These are phyloP conservation scores for Fusarium keratoplasticum DNA, from an alignment of 2,329 filamentous ascomycete species.

Conservation along the genomic window DNA sequence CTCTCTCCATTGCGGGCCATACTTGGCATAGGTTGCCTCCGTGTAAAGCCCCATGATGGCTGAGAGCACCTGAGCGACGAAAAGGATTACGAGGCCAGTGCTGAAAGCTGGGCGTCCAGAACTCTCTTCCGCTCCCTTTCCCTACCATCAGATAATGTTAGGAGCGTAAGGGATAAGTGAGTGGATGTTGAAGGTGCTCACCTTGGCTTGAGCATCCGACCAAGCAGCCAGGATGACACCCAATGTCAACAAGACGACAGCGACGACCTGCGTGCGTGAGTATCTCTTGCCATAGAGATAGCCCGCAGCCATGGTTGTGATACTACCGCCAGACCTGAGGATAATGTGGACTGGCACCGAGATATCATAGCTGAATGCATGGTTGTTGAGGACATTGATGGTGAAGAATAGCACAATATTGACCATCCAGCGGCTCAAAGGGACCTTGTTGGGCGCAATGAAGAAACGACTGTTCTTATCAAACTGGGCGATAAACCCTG, in stretches of 20 bases:
- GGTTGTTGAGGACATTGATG: conserved; percentile 97
- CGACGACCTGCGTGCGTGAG: conserved; percentile 80
- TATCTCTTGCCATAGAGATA: conserved; percentile 88
- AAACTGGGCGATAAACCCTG: conserved; percentile 81
- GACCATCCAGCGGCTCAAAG: conserved; percentile 84
- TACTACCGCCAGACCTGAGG: conserved; percentile 91
- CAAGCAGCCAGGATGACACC: conserved; percentile 91
- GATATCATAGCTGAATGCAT: conserved; percentile 96
- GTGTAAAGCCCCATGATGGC: conserved; percentile 97
- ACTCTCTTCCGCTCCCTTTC: conserved; percentile 33
- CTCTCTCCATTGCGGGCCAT: conserved; percentile 93
- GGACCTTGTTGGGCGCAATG: conserved; percentile 81
- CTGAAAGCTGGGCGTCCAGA: conserved; percentile 49
- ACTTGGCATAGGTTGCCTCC: conserved; percentile 86
- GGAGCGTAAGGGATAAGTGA: not conserved
- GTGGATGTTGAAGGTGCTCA: conserved; percentile 49
- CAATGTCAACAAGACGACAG: conserved; percentile 84
- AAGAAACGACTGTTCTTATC: conserved; percentile 77
- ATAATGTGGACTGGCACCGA: conserved; percentile 98
- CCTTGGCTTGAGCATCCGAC: conserved; percentile 89
- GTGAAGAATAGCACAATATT: conserved; percentile 92
- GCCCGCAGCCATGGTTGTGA: conserved; percentile 94
- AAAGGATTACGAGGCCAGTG: conserved; percentile 83
- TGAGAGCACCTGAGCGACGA: conserved; percentile 88
- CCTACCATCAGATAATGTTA: conserved; percentile 24